phyloP scores from a whole-genome alignment of 164 flowering plant genomes.

The Liquidambar formosana region DNA sequence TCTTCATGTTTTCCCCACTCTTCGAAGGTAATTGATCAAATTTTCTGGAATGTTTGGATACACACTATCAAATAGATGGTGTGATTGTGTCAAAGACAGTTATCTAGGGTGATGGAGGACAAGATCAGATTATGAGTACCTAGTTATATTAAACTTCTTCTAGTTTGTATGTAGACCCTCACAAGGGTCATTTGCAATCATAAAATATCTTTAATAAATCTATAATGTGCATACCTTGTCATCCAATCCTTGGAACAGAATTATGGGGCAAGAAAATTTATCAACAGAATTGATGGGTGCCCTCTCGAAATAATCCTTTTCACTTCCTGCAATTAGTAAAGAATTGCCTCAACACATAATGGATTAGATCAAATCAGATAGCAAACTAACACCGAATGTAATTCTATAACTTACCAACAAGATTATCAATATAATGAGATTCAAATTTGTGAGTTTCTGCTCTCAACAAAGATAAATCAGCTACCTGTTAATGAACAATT shows the following conservation, averaged over 20 bases:
- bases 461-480: constrained; percentile 65
- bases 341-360: neutral
- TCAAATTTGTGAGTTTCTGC: constrained; percentile 89
- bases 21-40: too few relatives aligned
- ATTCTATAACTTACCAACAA: constrained; percentile 61
- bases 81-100: too few relatives aligned
- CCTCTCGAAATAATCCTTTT: constrained; percentile 64
- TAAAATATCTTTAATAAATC: too few relatives aligned
- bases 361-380: neutral
- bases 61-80: too few relatives aligned
- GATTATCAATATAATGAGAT: constrained; percentile 74
- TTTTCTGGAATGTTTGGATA: too few relatives aligned
- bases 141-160: too few relatives aligned
- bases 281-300: constrained; percentile 92
- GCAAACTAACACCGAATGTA: neutral
- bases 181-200: too few relatives aligned
- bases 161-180: too few relatives aligned
- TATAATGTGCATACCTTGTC: constrained; percentile 78
- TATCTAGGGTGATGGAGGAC: too few relatives aligned
- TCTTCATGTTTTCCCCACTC: too few relatives aligned
- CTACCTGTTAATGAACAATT: constrained; percentile 54
- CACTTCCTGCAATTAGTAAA: constrained; percentile 55
- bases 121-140: too few relatives aligned
- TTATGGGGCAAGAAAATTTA: constrained; percentile 87
- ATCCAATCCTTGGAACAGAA: constrained; percentile 92